These are phyloP conservation scores for Isabelozyma heimii DNA, from an alignment of 805 yeast species.

Conservation along the genomic window DNA sequence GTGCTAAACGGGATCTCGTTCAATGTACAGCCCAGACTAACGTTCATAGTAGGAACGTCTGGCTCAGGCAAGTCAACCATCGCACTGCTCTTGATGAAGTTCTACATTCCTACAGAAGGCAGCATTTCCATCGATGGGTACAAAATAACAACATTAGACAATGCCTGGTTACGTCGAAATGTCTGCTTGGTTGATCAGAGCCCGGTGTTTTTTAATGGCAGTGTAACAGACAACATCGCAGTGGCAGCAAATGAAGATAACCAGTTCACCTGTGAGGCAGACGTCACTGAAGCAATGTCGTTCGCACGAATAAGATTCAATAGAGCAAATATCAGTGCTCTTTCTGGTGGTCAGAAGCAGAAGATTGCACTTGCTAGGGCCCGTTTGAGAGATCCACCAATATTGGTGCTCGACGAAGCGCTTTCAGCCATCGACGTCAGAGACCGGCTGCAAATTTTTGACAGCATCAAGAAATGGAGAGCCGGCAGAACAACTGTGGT, in stretches of 20 bases:
- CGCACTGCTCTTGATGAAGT: conserved; percentile 55
- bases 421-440: conserved; percentile 72
- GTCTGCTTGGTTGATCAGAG: conserved; percentile 75
- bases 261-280: conserved; percentile 11
- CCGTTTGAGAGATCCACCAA: conserved; percentile 63
- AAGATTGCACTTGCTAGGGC: conserved; percentile 85
- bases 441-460: conserved; percentile 45
- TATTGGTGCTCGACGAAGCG: conserved; percentile 83
- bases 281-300: conserved; percentile 19
- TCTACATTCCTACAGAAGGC: conserved; percentile 58
- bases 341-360: conserved; percentile 94
- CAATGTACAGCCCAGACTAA: conserved; percentile 20
- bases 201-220: conserved; percentile 61
- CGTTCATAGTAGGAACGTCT: conserved; percentile 79
- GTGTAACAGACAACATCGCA: conserved; percentile 61
- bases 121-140: conserved; percentile 54
- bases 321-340: conserved; percentile 9
- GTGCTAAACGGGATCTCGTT: conserved; percentile 38
- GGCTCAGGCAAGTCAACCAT: conserved; percentile 94
- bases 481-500: conserved; percentile 70
- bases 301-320: conserved; percentile 45
- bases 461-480: conserved; percentile 59
- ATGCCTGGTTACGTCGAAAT: conserved; percentile 55
- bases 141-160: conserved; percentile 41
- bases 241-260: conserved; percentile 37